Percentiles rank a stretch among this genome's conserved stretches.
Conservation (phyloP, 202 grass and related monocot genomes). For the Panicum virgatum region DNA sequence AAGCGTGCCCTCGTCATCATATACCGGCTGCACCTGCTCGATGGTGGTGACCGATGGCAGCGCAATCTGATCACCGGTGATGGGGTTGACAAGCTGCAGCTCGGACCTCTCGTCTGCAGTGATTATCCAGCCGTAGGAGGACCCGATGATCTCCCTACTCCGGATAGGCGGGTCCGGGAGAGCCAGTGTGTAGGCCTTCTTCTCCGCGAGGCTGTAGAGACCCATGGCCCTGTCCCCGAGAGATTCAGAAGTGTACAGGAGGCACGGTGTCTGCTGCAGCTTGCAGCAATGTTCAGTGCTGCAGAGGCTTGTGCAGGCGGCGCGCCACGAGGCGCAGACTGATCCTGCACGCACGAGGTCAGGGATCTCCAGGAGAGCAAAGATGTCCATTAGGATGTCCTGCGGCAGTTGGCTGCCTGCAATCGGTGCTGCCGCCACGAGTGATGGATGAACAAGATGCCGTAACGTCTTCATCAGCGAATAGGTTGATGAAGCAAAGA, state of each 20-base stretch:
- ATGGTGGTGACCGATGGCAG: slow-evolving; percentile 11
- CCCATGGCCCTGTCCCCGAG: neutral
- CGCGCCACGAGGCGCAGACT: neutral
- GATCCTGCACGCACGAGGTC: neutral
- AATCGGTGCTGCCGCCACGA: too few species aligned
- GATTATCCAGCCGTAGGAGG: neutral
- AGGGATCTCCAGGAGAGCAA: neutral
- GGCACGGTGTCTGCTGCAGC: neutral
- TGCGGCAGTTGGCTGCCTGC: neutral
- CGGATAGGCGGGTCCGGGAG: neutral
- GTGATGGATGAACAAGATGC: too few species aligned
- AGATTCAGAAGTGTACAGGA: neutral
- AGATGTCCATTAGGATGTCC: neutral
- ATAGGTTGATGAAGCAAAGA: too few species aligned
- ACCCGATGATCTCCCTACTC: neutral
- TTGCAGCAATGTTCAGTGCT: neutral
- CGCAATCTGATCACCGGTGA: neutral
- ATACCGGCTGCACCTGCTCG: neutral
- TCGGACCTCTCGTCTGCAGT: slow-evolving; percentile 4
- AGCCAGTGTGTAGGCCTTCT: neutral
- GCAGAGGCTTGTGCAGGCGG: neutral
- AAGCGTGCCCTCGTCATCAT: accelerated
- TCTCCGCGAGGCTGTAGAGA: neutral
- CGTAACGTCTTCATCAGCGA: too few species aligned
- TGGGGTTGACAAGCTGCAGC: neutral